These are phyloP conservation scores for Cyberlindnera bimundalis DNA, from an alignment of 805 yeast species.

Conservation along the genomic window DNA sequence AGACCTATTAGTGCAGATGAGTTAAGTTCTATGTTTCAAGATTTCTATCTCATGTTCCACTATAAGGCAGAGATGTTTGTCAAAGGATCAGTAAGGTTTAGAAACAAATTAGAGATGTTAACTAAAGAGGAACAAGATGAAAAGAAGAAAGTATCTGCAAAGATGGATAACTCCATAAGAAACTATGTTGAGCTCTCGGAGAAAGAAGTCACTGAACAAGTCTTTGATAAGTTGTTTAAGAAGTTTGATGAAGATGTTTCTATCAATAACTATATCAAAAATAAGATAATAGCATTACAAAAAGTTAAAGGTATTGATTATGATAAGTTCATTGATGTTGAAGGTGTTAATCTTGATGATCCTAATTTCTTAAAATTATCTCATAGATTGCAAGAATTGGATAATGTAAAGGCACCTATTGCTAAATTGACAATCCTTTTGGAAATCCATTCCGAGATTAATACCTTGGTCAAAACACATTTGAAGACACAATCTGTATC, in stretches of 20 bases:
- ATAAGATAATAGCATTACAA: slow-evolving; percentile 15
- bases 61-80: slow-evolving; percentile 14
- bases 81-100: slow-evolving; percentile 14
- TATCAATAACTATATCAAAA: slow-evolving; percentile 17
- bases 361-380: slow-evolving; percentile 9
- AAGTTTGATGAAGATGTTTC: background rate
- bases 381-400: slow-evolving; percentile 7
- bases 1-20: slow-evolving; percentile 22
- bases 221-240: too few species aligned
- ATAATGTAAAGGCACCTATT: slow-evolving; percentile 13
- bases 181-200: too few species aligned
- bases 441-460: slow-evolving; percentile 19
- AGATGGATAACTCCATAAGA: slow-evolving; percentile 5
- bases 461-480: slow-evolving; percentile 9
- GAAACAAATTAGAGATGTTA: slow-evolving; percentile 7
- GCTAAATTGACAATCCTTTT: slow-evolving; percentile 17
- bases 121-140: slow-evolving; percentile 10
- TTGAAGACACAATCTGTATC: slow-evolving; percentile 6
- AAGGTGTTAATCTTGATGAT: slow-evolving; percentile 15
- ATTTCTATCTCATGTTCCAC: slow-evolving; percentile 19
- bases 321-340: slow-evolving; percentile 19
- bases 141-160: slow-evolving; percentile 2
- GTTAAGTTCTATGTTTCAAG: slow-evolving; percentile 19
- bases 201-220: too few species aligned
- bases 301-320: slow-evolving; percentile 17